Evolutionary conservation across 352 stramenopile species (phyloP), one percentile per base, ranked within the genome.

Genomic region (Phytophthora podocarpi): DNA sequence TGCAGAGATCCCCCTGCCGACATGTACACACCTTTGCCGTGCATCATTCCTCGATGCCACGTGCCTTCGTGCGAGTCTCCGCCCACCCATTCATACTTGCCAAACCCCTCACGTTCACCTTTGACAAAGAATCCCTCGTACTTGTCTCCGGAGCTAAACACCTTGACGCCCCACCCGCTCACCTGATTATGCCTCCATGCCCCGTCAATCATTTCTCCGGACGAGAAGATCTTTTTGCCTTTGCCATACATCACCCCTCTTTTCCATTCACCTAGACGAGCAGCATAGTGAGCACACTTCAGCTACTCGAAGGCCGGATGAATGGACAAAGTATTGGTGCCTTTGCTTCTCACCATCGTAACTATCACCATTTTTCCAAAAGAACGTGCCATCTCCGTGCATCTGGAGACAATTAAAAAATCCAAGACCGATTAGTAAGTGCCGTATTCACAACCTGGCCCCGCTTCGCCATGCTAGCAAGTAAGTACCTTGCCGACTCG

Each of bases 221-320:
- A 78, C 2, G 70, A 64, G 7, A 89, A 86, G 8, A 82, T 61
- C 47, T 93, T 92, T 45, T 82, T 89, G 37, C 85, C 85, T 59
- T 80, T 70, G 26, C 82, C 85, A 42, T 93, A 80, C 80, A 95
- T 90, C 62, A 89, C 63, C 7, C 79, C 79, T 32, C 76, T 90
- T 58, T 85, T 91, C 85, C 85, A 95, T 41, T 79, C 75, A 40
- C 85, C 85, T 91, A 51, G 36, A 65, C 21, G 41, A 52, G 34
- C 21, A 61, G 31, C 54, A 67, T 37, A 41, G 28, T 41, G 35
- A 15, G 47, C 28, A 58, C 31, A 34, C 13, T 55, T 66, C 36
- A 72, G 31, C 50, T 20, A 59, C 15, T 10, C 13, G 28, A 57
- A 39, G 27, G 39, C 26, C 30, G 21, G 12, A 50, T 39, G 32